Evolutionary conservation across 768 basidiomycete species (phyloP).

Genomic region (Lactarius sp.): DNA sequence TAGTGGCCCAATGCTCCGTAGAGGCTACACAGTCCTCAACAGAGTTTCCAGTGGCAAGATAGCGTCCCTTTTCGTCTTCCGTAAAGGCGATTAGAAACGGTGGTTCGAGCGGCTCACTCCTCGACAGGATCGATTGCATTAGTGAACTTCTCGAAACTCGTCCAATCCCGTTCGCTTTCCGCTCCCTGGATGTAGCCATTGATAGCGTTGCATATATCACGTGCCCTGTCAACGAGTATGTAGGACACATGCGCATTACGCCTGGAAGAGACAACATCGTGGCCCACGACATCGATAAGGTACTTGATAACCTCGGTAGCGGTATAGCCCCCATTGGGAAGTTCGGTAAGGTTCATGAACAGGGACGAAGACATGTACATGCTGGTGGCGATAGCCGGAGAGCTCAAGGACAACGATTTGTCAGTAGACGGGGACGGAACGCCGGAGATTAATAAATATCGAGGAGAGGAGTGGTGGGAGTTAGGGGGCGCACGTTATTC

Average conservation of each 20-base stretch:
- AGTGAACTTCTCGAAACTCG: slow-evolving; percentile 23
- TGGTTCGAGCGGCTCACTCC: slow-evolving; percentile 7
- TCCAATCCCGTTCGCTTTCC: slow-evolving; percentile 19
- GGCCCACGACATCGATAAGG: slow-evolving; percentile 20
- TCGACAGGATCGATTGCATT: slow-evolving; percentile 26
- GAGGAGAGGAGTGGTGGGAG: too few relatives aligned
- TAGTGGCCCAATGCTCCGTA: slow-evolving; percentile 13
- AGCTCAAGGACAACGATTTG: neutral
- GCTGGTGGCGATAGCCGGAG: neutral
- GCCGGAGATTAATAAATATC: too few relatives aligned
- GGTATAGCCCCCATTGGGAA: slow-evolving; percentile 7
- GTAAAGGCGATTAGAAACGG: neutral
- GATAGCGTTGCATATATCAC: slow-evolving; percentile 24
- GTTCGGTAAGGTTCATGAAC: neutral
- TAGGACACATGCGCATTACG: slow-evolving; percentile 26
- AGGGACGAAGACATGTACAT: slow-evolving; percentile 1
- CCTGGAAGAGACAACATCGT: slow-evolving; percentile 18
- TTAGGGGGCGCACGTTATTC: too few relatives aligned
- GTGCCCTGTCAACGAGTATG: slow-evolving; percentile 22
- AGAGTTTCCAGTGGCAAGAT: slow-evolving; percentile 1
- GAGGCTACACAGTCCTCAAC: slow-evolving; percentile 13
- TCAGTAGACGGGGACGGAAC: neutral
- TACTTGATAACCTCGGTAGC: slow-evolving; percentile 25
- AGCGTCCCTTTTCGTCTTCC: slow-evolving; percentile 16
- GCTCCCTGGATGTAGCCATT: slow-evolving; percentile 19